These are phyloP conservation scores for Russula ochroleuca DNA, from an alignment of 768 basidiomycete species.

Conservation along the genomic window DNA sequence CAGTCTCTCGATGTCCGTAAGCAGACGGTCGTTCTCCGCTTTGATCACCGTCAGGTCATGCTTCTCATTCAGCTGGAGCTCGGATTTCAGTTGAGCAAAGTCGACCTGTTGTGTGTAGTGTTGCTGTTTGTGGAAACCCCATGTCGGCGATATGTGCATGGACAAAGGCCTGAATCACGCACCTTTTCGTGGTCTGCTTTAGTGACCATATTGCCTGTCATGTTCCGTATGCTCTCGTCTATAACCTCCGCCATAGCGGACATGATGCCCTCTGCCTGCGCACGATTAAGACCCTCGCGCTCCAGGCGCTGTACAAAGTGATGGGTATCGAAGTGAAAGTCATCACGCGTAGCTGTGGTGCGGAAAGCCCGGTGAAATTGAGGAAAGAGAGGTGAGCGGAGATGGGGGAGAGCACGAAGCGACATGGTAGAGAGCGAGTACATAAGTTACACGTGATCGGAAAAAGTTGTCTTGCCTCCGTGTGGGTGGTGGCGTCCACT, in stretches of 20 bases:
- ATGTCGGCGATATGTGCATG: constrained; percentile 1
- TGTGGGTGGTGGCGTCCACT: not conserved
- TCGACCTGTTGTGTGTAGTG: constrained; percentile 96
- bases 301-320: constrained; percentile 90
- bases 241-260: constrained; percentile 94
- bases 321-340: constrained; percentile 94
- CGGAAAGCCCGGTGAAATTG: constrained; percentile 9
- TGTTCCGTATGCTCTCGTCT: constrained; percentile 92
- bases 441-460: constrained; percentile 10
- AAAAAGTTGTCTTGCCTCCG: not conserved
- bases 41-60: constrained; percentile 95
- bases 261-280: constrained; percentile 97
- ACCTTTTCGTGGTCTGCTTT: constrained; percentile 97
- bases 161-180: not conserved
- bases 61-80: constrained; percentile 93
- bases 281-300: constrained; percentile 80
- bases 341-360: constrained; percentile 27
- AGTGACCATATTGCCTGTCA: constrained; percentile 95
- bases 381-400: constrained; percentile 6
- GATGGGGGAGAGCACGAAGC: constrained; percentile 9
- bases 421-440: constrained; percentile 2
- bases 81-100: constrained; percentile 94
- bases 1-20: constrained; percentile 87
- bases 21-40: constrained; percentile 92
- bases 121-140: constrained; percentile 45